A percentile compares a stretch with the other conserved stretches of the same genome.
phyloP scores from a whole-genome alignment of 148 eudicot genomes.

The Oxyria digyna region DNA sequence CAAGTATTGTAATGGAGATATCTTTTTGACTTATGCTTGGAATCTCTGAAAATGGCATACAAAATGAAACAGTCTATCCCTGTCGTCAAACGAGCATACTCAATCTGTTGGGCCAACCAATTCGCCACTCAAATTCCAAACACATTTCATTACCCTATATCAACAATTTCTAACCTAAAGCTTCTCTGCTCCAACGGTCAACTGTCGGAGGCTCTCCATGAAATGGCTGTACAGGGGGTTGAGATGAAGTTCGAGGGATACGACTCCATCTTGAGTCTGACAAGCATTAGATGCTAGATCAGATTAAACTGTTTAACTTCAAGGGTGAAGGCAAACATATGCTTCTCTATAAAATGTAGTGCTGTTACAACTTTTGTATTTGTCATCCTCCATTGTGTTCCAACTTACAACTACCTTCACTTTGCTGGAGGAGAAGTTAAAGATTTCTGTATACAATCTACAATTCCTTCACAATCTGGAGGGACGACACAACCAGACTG shows the following conservation, averaged over 20 bases:
- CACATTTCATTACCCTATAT: neutral
- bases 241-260: slow-evolving; percentile 57
- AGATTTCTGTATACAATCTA: slow-evolving; percentile 78
- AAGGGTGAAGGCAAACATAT: neutral
- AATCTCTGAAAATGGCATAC: neutral
- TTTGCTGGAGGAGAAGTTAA: slow-evolving; percentile 24
- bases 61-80: neutral
- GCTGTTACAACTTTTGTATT: neutral
- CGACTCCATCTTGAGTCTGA: slow-evolving; percentile 39
- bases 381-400: neutral
- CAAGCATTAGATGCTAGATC: neutral
- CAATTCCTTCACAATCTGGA: slow-evolving; percentile 76
- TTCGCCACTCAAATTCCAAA: neutral
- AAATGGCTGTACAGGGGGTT: slow-evolving; percentile 52
- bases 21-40: neutral
- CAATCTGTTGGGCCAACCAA: neutral
- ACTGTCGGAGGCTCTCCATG: slow-evolving; percentile 37
- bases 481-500: slow-evolving; percentile 31
- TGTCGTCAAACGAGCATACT: neutral
- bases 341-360: neutral
- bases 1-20: no score
- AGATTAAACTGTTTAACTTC: neutral
- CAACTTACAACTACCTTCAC: slow-evolving; percentile 5
- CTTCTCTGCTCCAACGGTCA: slow-evolving; percentile 33
- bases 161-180: slow-evolving; percentile 13